Evolutionary conservation across 345 rosid species (phyloP).

Genomic region (Brassica carinata): DNA sequence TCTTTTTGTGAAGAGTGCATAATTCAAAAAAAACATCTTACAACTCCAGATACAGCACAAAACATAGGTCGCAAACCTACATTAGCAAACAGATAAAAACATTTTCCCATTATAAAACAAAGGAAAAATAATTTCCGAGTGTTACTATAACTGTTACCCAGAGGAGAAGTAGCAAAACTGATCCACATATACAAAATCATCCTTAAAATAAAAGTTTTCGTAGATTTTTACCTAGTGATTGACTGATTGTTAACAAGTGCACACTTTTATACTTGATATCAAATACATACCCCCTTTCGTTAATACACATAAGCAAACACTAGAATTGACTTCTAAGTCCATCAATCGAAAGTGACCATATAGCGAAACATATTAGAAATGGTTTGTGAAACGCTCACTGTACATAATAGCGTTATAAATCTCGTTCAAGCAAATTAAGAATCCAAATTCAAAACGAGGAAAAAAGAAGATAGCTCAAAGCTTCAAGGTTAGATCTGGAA

Average conservation of each 20-base stretch:
- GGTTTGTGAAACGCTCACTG: constrained; percentile 38
- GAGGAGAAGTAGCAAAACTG: background rate
- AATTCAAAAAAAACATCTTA: background rate
- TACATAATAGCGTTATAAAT: constrained; percentile 34
- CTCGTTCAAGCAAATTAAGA: constrained; percentile 36
- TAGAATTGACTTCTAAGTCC: constrained; percentile 8
- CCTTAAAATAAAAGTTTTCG: background rate
- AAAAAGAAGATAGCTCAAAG: constrained; percentile 44
- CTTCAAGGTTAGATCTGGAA: constrained; percentile 68
- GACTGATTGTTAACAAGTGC: background rate
- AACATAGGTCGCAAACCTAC: background rate
- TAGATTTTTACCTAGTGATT: background rate
- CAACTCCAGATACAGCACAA: background rate
- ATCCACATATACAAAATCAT: background rate
- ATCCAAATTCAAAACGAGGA: constrained; percentile 24
- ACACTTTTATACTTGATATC: constrained; percentile 4
- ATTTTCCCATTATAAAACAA: background rate
- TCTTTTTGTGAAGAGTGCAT: background rate
- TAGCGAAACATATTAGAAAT: constrained; percentile 20
- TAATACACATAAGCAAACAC: constrained; percentile 23
- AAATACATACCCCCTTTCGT: constrained; percentile 4
- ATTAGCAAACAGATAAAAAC: background rate
- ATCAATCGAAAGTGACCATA: constrained; percentile 13
- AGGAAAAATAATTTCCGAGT: background rate
- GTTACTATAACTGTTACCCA: background rate